Base-by-base conservation (phyloP, 2,329 filamentous ascomycete species). In the Scleromitrula shiraiana region DNA sequence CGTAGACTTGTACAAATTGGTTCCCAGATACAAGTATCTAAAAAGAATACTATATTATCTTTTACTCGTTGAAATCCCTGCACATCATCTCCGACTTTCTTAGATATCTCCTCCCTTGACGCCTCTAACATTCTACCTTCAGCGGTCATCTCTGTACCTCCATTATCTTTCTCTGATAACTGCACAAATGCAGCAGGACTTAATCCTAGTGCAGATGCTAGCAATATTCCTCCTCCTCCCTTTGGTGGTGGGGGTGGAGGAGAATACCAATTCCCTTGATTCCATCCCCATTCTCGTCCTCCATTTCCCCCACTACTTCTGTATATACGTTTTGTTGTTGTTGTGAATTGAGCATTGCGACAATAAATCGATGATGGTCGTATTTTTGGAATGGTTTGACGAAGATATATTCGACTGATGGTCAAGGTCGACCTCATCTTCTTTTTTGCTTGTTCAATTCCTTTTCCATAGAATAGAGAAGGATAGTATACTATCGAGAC, bases 121-220 rank as follows among this genome's bases (percentile, higher is more conserved):
- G 76, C 80, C 64, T 89, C 79, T 12, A 96, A 76, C 91, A 96
- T 96, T 55, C 88, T 84, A 66, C 77, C 77, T 68, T 96, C 90
- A 22, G 80, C 78, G 2, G 90, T 95, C 61, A 84, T 67, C 46
- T 76, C 68, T 32, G 84, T 72, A 53, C 66, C 69, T 30, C 56
- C 65, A 53, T 78, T 74, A 35, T 79, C 73, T 51, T 73, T 64
- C 57, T 80, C 74, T 4, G 78, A 76, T 6, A 82, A 64, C 56
- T 75, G 69, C 36, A 82, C 69, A 61, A 83, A 83, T 1, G 72
- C 72, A 0, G 73, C 71, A 0, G 78, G 76, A 7, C 72, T 78
- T 8, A 82, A 64, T 9, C 53, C 49, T 12, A 49, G 53, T n/a
- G 57, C 54, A 14, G 58, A 51, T 40, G 56, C 56, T 12, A 59